phyloP scores from a whole-genome alignment of 371 early-diverging fungal genomes.

The Rhizopus delemar region DNA sequence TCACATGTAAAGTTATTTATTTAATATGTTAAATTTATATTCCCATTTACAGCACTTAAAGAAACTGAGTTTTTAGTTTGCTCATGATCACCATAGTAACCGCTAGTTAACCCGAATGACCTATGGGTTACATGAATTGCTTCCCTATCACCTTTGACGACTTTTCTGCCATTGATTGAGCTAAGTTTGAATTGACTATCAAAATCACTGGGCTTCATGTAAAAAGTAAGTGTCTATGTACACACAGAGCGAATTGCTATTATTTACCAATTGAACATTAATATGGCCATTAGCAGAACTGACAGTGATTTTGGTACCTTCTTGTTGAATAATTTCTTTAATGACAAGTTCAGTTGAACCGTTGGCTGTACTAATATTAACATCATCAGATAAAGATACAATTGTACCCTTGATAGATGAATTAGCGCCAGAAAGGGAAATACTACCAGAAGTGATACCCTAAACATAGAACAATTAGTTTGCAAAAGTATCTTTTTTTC shows the following conservation, averaged over 20 bases:
- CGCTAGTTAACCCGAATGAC: neutral
- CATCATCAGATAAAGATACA: slow-evolving; percentile 8
- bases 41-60: slow-evolving; percentile 4
- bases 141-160: slow-evolving; percentile 5
- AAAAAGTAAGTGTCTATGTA: neutral
- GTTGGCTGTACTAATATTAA: neutral
- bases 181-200: slow-evolving; percentile 9
- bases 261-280: slow-evolving; percentile 8
- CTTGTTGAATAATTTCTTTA: slow-evolving; percentile 4
- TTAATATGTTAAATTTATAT: slow-evolving; percentile 2
- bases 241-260: no score
- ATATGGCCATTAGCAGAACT: slow-evolving; percentile 8
- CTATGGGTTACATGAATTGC: neutral
- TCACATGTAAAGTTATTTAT: no score
- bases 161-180: slow-evolving; percentile 1
- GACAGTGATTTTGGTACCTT: neutral
- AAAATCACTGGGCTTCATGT: slow-evolving; percentile 5
- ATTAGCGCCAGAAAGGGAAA: slow-evolving; percentile 6
- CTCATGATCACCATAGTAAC: slow-evolving; percentile 14
- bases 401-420: slow-evolving; percentile 4
- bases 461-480: neutral
- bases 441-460: slow-evolving; percentile 7
- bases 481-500: neutral
- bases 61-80: slow-evolving; percentile 5
- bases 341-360: neutral